Evolutionary conservation across 2,329 filamentous ascomycete genomes (phyloP).

Genomic region (Hypoxylon sp.): DNA sequence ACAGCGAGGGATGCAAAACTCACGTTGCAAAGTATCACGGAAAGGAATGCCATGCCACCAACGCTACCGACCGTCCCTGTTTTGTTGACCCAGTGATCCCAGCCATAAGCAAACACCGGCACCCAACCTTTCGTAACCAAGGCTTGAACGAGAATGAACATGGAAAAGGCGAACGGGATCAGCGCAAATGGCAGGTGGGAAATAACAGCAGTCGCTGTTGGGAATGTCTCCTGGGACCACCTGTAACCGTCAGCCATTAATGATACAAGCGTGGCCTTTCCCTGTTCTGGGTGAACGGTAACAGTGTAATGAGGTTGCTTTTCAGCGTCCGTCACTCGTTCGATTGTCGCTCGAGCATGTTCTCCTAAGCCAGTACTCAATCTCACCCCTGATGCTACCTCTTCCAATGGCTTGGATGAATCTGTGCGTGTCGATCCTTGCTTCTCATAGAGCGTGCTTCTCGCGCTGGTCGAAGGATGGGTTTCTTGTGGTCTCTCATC

Average conservation of each 20-base stretch:
- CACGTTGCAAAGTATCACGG: conserved; percentile 79
- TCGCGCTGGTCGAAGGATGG: conserved; percentile 19
- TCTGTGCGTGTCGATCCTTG: conserved; percentile 12
- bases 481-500: conserved; percentile 8
- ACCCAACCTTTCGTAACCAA: conserved; percentile 82
- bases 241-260: conserved; percentile 59
- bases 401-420: conserved; percentile 19
- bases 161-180: conserved; percentile 78
- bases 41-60: conserved; percentile 80
- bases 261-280: conserved; percentile 66
- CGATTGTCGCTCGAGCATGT: conserved; percentile 11
- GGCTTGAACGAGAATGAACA: conserved; percentile 81
- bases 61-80: conserved; percentile 77
- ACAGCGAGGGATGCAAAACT: conserved; percentile 53
- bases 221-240: conserved; percentile 79
- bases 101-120: conserved; percentile 77
- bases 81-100: conserved; percentile 78
- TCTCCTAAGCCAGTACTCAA: conserved; percentile 33
- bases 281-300: conserved; percentile 12
- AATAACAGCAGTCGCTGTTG: conserved; percentile 74
- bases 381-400: conserved; percentile 3
- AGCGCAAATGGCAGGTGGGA: conserved; percentile 76
- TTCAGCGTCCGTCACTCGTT: conserved; percentile 37
- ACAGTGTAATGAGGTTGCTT: conserved; percentile 29
- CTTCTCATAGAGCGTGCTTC: conserved; percentile 25